Evolutionary conservation across 2,329 filamentous ascomycete species (phyloP).

Genomic region (Epicoccum nigrum): DNA sequence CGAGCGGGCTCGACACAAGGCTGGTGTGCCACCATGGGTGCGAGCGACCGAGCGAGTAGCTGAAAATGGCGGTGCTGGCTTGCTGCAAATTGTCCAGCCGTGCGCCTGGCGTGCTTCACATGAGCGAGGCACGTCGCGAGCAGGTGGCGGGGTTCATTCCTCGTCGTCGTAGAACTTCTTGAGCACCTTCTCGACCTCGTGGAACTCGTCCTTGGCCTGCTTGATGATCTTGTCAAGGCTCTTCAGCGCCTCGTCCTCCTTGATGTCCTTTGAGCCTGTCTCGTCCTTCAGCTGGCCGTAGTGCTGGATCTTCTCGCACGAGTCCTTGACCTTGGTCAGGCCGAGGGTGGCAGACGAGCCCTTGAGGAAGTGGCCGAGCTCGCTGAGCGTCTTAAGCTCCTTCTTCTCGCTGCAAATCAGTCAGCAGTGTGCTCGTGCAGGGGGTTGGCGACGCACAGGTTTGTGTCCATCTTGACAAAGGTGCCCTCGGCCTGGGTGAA

Average conservation of each 20-base stretch:
- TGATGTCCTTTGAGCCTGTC: slow-evolving; percentile 70
- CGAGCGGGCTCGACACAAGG: slow-evolving; percentile 8
- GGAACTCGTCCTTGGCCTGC: slow-evolving; percentile 77
- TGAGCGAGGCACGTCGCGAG: slow-evolving; percentile 3
- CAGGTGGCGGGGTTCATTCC: slow-evolving; percentile 10
- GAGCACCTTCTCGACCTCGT: slow-evolving; percentile 73
- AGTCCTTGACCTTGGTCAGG: slow-evolving; percentile 86
- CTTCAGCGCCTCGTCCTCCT: slow-evolving; percentile 68
- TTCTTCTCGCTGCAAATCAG: slow-evolving; percentile 61
- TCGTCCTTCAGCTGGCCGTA: slow-evolving; percentile 84
- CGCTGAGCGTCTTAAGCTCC: slow-evolving; percentile 76
- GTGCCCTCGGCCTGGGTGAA: slow-evolving; percentile 89
- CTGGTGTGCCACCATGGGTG: slow-evolving; percentile 1
- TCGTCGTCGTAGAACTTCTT: slow-evolving; percentile 70
- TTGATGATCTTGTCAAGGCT: slow-evolving; percentile 73
- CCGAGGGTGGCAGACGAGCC: slow-evolving; percentile 95
- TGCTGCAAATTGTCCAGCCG: slow-evolving; percentile 9
- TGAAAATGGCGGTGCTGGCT: neutral
- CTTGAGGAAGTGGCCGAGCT: slow-evolving; percentile 94
- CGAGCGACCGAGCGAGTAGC: slow-evolving; percentile 3
- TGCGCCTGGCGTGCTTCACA: slow-evolving; percentile 6
- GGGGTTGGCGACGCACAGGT: slow-evolving; percentile 70
- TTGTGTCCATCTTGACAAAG: slow-evolving; percentile 81
- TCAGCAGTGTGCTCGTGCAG: slow-evolving; percentile 8
- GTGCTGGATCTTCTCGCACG: slow-evolving; percentile 95